A percentile compares a stretch with the other conserved stretches of the same genome.
These are phyloP conservation scores for Spizellomyces punctatus DNA, from an alignment of 192 early-diverging fungal species.

Conservation along the genomic window DNA sequence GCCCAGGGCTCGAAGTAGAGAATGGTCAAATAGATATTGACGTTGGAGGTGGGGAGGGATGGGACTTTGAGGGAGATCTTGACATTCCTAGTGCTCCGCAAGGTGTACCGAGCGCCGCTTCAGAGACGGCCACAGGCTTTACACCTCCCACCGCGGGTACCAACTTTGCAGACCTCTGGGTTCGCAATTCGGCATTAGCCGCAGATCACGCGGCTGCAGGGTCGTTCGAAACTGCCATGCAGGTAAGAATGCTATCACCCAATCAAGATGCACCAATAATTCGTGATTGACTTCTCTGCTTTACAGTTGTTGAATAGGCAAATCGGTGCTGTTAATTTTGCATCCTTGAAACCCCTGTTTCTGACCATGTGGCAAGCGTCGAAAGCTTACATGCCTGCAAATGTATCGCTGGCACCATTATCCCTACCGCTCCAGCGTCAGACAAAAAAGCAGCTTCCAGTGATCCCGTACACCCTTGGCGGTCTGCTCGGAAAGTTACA, in stretches of 20 bases:
- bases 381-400: constrained; percentile 63
- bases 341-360: constrained; percentile 86
- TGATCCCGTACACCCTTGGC: constrained; percentile 58
- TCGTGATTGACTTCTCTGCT: not conserved
- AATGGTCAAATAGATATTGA: constrained; percentile 46
- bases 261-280: not conserved
- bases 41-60: constrained; percentile 54
- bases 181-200: constrained; percentile 82
- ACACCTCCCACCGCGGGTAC: constrained; percentile 76
- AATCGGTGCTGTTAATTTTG: constrained; percentile 92
- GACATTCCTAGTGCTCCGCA: constrained; percentile 69
- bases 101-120: constrained; percentile 48
- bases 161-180: constrained; percentile 73
- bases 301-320: constrained; percentile 83
- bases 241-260: constrained; percentile 48
- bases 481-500: constrained; percentile 73
- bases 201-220: constrained; percentile 95
- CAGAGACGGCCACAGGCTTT: constrained; percentile 59
- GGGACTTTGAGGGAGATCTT: constrained; percentile 85
- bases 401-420: constrained; percentile 63
- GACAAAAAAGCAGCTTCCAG: constrained; percentile 55
- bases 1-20: constrained; percentile 30
- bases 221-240: constrained; percentile 93
- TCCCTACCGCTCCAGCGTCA: constrained; percentile 70
- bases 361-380: constrained; percentile 81